These are phyloP conservation scores for Martiniozyma abietophila DNA, from an alignment of 805 yeast genomes.

Conservation along the genomic window DNA sequence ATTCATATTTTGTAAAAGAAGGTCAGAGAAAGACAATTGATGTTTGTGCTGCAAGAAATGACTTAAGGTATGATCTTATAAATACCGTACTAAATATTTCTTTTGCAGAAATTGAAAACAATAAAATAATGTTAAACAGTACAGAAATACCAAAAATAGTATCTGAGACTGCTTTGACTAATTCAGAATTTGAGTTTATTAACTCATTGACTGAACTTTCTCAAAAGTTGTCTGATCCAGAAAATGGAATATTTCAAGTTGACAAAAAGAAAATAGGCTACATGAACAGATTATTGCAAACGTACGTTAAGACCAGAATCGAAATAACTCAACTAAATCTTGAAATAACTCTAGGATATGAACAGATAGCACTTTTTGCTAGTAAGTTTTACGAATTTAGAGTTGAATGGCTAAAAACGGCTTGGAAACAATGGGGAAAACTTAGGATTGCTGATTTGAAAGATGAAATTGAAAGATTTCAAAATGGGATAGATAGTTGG, in stretches of 20 bases:
- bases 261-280: conserved; percentile 45
- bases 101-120: background rate
- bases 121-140: background rate
- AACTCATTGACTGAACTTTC: conserved; percentile 3
- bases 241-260: conserved; percentile 24
- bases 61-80: conserved; percentile 4
- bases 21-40: no score
- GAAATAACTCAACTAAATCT: conserved; percentile 34
- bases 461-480: conserved; percentile 17
- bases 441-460: conserved; percentile 19
- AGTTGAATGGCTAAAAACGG: conserved; percentile 30
- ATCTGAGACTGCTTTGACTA: no score
- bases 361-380: conserved; percentile 51
- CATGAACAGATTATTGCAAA: conserved; percentile 32
- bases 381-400: conserved; percentile 49
- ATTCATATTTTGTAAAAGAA: no score
- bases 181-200: no score
- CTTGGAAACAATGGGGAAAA: conserved; percentile 28
- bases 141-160: no score
- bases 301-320: conserved; percentile 32
- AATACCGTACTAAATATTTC: conserved; percentile 1
- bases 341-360: conserved; percentile 48
- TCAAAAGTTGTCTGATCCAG: conserved; percentile 1
- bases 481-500: conserved; percentile 10
- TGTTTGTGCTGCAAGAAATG: background rate